Evolutionary conservation across 2,329 filamentous ascomycete genomes (phyloP).

Genomic region (Fusarium udum): DNA sequence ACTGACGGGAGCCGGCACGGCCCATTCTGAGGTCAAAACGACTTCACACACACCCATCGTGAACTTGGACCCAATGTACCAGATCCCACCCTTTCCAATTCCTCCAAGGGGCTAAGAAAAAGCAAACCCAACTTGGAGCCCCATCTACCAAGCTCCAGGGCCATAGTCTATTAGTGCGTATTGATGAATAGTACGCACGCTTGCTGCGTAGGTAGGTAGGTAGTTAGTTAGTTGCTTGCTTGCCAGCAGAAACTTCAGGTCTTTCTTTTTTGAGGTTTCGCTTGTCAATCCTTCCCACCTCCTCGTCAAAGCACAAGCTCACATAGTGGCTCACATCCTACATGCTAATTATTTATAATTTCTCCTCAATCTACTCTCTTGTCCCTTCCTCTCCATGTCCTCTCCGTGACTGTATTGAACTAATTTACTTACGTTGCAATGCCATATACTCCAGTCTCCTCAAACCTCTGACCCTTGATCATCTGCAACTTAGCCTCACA

Average conservation of each 20-base stretch:
- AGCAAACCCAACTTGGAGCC: constrained; percentile 38
- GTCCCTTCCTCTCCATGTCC: not conserved
- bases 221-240: not conserved
- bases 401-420: constrained; percentile 8
- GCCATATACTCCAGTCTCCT: constrained; percentile 9
- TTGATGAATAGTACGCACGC: constrained; percentile 8
- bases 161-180: constrained; percentile 17
- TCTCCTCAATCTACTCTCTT: constrained; percentile 1
- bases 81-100: constrained; percentile 39
- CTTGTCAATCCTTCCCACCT: constrained; percentile 37
- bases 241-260: constrained; percentile 38
- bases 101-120: constrained; percentile 39
- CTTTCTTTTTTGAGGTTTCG: constrained; percentile 40
- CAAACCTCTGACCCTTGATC: constrained; percentile 8
- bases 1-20: constrained; percentile 39
- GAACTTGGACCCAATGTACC: constrained; percentile 39
- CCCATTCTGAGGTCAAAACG: constrained; percentile 32
- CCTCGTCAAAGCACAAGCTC: constrained; percentile 25
- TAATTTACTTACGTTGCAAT: constrained; percentile 9
- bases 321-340: constrained; percentile 35
- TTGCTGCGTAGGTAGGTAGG: constrained; percentile 29
- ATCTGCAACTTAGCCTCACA: constrained; percentile 28
- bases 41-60: constrained; percentile 33
- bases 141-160: constrained; percentile 35
- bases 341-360: constrained; percentile 7